These are phyloP conservation scores for Stylosanthes scabra DNA, from an alignment of 331 rosid species.

Conservation along the genomic window DNA sequence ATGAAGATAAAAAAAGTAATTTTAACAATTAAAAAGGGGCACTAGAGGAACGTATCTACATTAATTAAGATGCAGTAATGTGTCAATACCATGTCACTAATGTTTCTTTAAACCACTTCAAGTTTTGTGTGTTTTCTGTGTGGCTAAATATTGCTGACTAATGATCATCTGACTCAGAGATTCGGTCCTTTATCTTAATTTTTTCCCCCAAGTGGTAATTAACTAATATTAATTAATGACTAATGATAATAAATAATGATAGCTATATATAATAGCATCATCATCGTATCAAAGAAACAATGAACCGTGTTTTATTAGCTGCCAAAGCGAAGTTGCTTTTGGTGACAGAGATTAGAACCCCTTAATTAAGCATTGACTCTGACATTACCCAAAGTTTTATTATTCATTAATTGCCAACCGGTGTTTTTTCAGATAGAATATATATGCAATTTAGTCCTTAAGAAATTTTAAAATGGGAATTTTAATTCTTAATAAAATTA, in stretches of 20 bases:
- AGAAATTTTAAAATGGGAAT: too few species aligned
- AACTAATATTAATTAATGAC: background rate
- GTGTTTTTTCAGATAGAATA: too few species aligned
- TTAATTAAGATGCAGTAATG: background rate
- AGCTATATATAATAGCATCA: background rate
- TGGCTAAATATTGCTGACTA: conserved; percentile 31
- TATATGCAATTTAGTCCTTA: too few species aligned
- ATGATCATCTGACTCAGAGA: background rate
- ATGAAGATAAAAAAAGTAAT: too few species aligned
- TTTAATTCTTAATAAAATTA: too few species aligned
- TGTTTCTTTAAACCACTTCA: conserved; percentile 15
- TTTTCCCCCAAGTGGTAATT: background rate
- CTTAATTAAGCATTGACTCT: background rate
- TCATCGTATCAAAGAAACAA: background rate
- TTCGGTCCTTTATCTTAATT: background rate
- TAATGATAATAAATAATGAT: background rate
- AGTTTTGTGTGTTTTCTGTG: background rate
- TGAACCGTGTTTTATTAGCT: background rate
- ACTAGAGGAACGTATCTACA: too few species aligned
- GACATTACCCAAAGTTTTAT: background rate
- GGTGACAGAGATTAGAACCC: conserved; percentile 11
- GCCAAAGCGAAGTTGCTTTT: conserved; percentile 25
- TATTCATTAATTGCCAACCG: background rate
- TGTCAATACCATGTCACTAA: conserved; percentile 19
- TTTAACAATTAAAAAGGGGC: too few species aligned